Conservation (phyloP, 2,329 filamentous ascomycete species). For the Fusarium torulosum region DNA sequence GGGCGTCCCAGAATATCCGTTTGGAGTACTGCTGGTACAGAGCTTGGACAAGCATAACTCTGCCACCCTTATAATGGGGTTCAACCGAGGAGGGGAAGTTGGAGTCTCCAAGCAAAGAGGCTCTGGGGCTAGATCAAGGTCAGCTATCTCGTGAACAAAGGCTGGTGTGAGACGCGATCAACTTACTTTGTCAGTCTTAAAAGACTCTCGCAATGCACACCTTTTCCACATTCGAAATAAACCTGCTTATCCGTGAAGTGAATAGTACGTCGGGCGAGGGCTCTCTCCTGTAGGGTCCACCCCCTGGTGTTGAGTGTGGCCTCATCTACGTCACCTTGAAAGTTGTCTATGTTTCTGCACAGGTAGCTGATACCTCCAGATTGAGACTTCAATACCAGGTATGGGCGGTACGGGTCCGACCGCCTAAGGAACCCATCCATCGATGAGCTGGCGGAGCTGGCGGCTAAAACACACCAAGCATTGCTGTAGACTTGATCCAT, state of each 20-base stretch:
- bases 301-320: constrained; percentile 47
- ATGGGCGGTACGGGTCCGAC: not conserved
- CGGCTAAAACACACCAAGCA: not conserved
- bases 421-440: not conserved
- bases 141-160: not conserved
- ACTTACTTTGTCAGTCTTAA: constrained; percentile 3
- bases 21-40: constrained; percentile 3
- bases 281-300: constrained; percentile 18
- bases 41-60: not conserved
- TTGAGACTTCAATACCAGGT: not conserved
- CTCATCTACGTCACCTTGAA: constrained; percentile 50
- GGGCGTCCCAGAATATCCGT: not conserved
- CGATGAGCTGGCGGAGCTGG: not conserved
- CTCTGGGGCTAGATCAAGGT: not conserved
- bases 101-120: constrained; percentile 5
- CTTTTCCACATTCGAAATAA: constrained; percentile 12
- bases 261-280: not conserved
- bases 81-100: not conserved
- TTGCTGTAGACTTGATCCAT: constrained; percentile 8
- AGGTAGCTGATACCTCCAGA: constrained; percentile 36
- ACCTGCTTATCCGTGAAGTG: constrained; percentile 11
- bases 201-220: constrained; percentile 1
- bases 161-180: not conserved
- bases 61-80: not conserved
- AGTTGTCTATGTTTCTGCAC: constrained; percentile 52